These are phyloP conservation scores for Adiantum capillusveneris DNA, from an alignment of 75 land plant genomes.

Conservation along the genomic window DNA sequence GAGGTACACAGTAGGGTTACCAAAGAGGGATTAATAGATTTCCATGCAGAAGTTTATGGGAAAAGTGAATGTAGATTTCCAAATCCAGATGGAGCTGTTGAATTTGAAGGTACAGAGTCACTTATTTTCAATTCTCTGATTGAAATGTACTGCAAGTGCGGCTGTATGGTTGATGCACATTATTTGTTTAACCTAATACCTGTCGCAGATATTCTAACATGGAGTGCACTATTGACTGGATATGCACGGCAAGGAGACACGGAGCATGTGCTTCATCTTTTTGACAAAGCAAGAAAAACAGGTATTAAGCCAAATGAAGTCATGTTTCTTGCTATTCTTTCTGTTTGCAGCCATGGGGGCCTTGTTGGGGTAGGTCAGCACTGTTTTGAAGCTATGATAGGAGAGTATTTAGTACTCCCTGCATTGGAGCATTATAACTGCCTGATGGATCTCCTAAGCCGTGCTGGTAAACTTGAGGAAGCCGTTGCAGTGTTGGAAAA, in stretches of 20 bases:
- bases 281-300: slow-evolving; percentile 23
- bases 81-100: too few species aligned
- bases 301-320: slow-evolving; percentile 21
- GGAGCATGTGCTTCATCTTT: slow-evolving; percentile 33
- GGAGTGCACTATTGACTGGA: slow-evolving; percentile 45
- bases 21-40: slow-evolving; percentile 8
- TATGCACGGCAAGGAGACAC: slow-evolving; percentile 29
- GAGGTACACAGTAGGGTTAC: slow-evolving; percentile 22
- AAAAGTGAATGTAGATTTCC: too few species aligned
- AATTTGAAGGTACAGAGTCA: slow-evolving; percentile 6
- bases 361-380: slow-evolving; percentile 20
- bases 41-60: too few species aligned
- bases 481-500: slow-evolving; percentile 8
- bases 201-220: slow-evolving; percentile 12
- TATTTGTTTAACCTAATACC: slow-evolving; percentile 22
- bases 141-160: slow-evolving; percentile 55
- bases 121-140: slow-evolving; percentile 35
- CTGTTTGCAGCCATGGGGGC: slow-evolving; percentile 45
- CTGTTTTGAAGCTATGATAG: neutral
- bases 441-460: slow-evolving; percentile 29
- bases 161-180: slow-evolving; percentile 26
- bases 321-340: slow-evolving; percentile 29
- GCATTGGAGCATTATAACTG: slow-evolving; percentile 22
- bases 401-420: neutral
- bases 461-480: slow-evolving; percentile 25